phyloP scores from a whole-genome alignment of 2,329 filamentous ascomycete species.

The Orbilia oligospora region DNA sequence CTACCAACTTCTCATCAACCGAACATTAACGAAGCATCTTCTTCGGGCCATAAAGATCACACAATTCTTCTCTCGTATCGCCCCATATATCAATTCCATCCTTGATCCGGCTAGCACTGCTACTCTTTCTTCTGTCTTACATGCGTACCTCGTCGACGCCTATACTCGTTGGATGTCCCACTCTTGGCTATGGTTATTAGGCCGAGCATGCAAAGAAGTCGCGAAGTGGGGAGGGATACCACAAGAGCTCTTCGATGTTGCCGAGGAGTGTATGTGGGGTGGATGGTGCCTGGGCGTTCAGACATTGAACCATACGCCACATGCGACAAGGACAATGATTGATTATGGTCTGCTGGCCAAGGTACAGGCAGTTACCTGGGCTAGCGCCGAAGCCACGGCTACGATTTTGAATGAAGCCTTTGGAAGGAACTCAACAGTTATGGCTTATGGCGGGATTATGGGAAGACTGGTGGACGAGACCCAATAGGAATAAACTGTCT shows the following conservation, averaged over 20 bases:
- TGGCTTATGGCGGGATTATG: conserved; percentile 57
- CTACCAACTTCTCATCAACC: conserved; percentile 58
- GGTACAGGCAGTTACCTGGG: conserved; percentile 58
- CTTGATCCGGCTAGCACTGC: conserved; percentile 45
- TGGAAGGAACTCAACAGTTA: conserved; percentile 52
- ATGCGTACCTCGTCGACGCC: conserved; percentile 53
- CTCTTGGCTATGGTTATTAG: conserved; percentile 56
- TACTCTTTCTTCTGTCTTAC: conserved; percentile 48
- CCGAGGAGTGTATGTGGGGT: conserved; percentile 56
- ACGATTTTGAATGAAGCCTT: conserved; percentile 54
- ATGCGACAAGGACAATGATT: conserved; percentile 32
- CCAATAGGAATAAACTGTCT: conserved; percentile 25
- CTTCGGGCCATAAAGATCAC: conserved; percentile 57
- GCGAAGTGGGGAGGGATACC: conserved; percentile 56
- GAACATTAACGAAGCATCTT: conserved; percentile 50
- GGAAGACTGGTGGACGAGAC: conserved; percentile 56
- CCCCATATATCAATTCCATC: conserved; percentile 46
- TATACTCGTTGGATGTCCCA: conserved; percentile 58
- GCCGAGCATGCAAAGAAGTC: conserved; percentile 49
- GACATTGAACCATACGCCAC: conserved; percentile 41
- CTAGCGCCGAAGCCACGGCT: conserved; percentile 55
- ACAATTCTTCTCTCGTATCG: conserved; percentile 55
- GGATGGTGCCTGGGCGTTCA: conserved; percentile 58
- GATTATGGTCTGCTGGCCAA: conserved; percentile 49
- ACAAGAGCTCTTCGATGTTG: conserved; percentile 54